Evolutionary conservation across 306 rosid genomes (phyloP).

Genomic region (Amphicarpaea edgeworthii): DNA sequence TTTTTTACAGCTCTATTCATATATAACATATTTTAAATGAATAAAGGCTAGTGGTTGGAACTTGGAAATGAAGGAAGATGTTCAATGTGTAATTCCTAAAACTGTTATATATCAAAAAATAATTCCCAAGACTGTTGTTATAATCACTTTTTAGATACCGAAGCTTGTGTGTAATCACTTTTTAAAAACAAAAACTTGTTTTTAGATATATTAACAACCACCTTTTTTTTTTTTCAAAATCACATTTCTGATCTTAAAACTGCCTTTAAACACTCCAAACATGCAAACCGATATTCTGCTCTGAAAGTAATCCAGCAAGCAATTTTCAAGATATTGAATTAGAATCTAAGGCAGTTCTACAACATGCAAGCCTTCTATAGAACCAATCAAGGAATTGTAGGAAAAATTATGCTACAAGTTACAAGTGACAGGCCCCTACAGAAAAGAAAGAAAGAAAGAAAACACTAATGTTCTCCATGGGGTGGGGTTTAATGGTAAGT

Average conservation of each 20-base stretch:
- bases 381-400: slow-evolving; percentile 19
- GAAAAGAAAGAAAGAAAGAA: background rate
- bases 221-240: no score
- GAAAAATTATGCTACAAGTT: slow-evolving; percentile 23
- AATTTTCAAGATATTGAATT: background rate
- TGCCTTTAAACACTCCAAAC: background rate
- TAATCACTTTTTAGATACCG: no score
- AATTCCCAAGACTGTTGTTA: no score
- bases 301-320: background rate
- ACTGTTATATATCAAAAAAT: no score
- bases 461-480: background rate
- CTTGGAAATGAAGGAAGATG: no score
- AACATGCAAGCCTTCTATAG: background rate
- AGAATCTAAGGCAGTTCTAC: background rate
- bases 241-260: background rate
- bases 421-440: slow-evolving; percentile 1
- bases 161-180: no score
- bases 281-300: background rate
- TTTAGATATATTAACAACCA: no score
- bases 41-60: no score
- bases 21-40: no score
- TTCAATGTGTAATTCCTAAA: no score
- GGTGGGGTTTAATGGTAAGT: slow-evolving; percentile 7
- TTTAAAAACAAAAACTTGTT: no score
- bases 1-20: no score